These are phyloP conservation scores for Teunomyces funiuensis DNA, from an alignment of 805 yeast species.

Conservation along the genomic window DNA sequence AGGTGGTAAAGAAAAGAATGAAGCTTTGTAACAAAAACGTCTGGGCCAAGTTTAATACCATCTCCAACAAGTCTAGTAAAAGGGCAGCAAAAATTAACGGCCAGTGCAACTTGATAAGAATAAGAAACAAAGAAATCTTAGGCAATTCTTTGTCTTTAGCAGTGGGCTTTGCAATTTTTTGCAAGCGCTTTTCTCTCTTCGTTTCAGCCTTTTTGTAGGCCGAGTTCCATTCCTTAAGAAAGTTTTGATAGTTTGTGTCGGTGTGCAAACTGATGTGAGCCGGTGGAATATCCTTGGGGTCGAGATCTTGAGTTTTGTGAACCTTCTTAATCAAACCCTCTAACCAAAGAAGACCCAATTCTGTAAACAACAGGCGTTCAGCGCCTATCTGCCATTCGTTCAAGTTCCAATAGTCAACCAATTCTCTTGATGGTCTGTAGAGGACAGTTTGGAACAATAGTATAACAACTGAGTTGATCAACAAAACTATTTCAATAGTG, in stretches of 20 bases:
- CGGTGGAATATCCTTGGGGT: constrained; percentile 15
- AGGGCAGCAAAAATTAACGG: background rate
- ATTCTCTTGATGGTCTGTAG: constrained; percentile 13
- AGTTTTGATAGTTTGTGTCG: constrained; percentile 1
- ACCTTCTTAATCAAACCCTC: constrained; percentile 23
- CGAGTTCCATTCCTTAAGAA: constrained; percentile 3
- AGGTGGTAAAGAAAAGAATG: constrained; percentile 14
- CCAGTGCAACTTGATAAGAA: constrained; percentile 7
- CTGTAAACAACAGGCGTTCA: constrained; percentile 14
- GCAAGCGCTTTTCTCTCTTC: background rate
- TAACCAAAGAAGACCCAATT: constrained; percentile 21
- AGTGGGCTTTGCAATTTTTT: constrained; percentile 4
- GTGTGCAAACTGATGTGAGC: constrained; percentile 5
- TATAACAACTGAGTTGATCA: constrained; percentile 3
- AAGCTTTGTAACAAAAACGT: constrained; percentile 15
- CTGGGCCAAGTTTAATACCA: constrained; percentile 19
- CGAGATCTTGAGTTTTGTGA: constrained; percentile 20
- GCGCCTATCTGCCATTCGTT: constrained; percentile 11
- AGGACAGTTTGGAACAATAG: constrained; percentile 1
- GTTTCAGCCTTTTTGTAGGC: constrained; percentile 3
- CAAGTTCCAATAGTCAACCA: constrained; percentile 10
- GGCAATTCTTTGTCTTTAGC: constrained; percentile 6
- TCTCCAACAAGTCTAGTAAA: constrained; percentile 3
- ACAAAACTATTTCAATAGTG: constrained; percentile 6
- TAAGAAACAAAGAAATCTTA: constrained; percentile 6